A percentile compares a stretch with the other conserved stretches of the same genome.
These are phyloP conservation scores for Phytophthora ramorum DNA, from an alignment of 352 stramenopile genomes.

Conservation along the genomic window DNA sequence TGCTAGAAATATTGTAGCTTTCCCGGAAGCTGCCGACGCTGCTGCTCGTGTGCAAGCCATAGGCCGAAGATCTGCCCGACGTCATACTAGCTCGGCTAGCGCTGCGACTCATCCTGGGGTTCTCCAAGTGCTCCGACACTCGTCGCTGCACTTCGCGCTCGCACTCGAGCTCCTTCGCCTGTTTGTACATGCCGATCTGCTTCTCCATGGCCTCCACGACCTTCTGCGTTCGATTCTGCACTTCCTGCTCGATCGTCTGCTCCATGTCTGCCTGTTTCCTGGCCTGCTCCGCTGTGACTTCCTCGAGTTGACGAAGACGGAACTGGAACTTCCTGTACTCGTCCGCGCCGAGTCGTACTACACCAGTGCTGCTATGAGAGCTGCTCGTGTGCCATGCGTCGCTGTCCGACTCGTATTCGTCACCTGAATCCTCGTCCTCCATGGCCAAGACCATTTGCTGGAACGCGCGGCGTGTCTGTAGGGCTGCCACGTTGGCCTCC, in stretches of 20 bases:
- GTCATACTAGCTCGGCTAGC: constrained; percentile 20
- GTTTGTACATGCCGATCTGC: constrained; percentile 88
- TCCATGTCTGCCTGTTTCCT: constrained; percentile 79
- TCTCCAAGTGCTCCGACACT: constrained; percentile 57
- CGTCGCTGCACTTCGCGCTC: constrained; percentile 82
- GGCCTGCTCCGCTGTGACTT: constrained; percentile 73
- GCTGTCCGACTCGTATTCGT: constrained; percentile 69
- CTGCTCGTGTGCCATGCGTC: constrained; percentile 28
- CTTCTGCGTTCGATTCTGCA: constrained; percentile 66
- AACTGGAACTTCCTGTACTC: constrained; percentile 89
- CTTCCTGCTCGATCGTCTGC: constrained; percentile 79
- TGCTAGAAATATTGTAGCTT: constrained; percentile 38
- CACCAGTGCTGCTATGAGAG: constrained; percentile 32
- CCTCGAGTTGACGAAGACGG: constrained; percentile 78
- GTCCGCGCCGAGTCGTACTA: constrained; percentile 68
- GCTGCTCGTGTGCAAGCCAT: constrained; percentile 25
- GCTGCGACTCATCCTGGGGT: constrained; percentile 27
- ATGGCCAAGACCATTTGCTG: constrained; percentile 88
- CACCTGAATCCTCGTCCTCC: constrained; percentile 74
- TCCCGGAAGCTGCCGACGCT: constrained; percentile 44
- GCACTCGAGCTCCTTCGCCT: constrained; percentile 81
- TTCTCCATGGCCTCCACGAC: constrained; percentile 82
- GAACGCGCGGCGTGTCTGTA: constrained; percentile 83
- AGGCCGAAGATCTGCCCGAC: constrained; percentile 24
- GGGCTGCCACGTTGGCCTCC: constrained; percentile 66